Base-by-base conservation (phyloP, 768 basidiomycete genomes). In the Boletellus ananas region DNA sequence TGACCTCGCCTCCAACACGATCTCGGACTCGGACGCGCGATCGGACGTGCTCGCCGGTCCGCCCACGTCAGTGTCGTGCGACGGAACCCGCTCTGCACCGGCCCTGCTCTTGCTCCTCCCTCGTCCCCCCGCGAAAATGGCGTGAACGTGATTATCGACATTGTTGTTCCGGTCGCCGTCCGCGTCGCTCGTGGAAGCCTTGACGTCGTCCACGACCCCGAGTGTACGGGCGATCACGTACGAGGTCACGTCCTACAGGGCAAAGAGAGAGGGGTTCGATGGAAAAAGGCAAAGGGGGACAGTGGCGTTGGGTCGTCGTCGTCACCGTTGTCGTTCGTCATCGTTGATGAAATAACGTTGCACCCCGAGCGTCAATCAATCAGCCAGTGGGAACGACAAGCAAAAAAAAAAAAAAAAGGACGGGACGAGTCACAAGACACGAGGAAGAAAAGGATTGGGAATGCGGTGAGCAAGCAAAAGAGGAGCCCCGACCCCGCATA, bases 201-300 rank as follows among this genome's bases (percentile, higher is more conserved):
- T 84, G 45, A 83, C 81, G 52, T 79, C 79, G 66, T 89, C 87
- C 55, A 87, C 78, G 46, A 88, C 77, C 31, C 88, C 89, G 44
- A 92, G 76, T 6, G 87, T 90, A 50, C 89, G 83, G 12, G 86
- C 90, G 62, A 92, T 87, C 50, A 83, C 80, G 59, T 91, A 92
- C 17, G 90, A 87, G 3, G 81, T 74, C 47, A 91, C 80, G 64
- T 92, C 89, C 89, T 91, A 34, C 17, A 23, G 11, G 38, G 3
- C 4, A 12, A 27, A 4, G 21, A 14, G 36, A 12, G 17, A 37
- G 16, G 36, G 36, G 6, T 14, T 6, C 21, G 12, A 21, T 1
- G 29, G 29, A 29, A 29, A 29, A 29, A 29, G 53, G 21, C 4
- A 25, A 25, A 6, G 23, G 23, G 23, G 9, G 46, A 11, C 6